Evolutionary conservation across 169 alveolate species (phyloP), one percentile per base, ranked within the genome.

Genomic region (Plasmodium berghei): DNA sequence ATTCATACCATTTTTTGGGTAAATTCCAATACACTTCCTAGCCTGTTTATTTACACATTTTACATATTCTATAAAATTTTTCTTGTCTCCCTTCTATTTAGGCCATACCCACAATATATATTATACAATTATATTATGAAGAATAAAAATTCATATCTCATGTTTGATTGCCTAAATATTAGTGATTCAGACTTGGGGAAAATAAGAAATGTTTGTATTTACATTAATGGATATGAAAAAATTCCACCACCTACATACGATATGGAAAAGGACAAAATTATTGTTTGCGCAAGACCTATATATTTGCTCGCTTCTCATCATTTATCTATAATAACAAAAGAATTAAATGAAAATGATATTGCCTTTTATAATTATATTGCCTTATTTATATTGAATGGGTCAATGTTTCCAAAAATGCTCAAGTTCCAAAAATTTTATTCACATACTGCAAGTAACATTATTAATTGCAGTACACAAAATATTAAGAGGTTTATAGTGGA

Each of bases 191-290:
- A 83, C n/a, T 48, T 83, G 69, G 90, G 73, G 40, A 83, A 66
- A 40, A 83, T 83, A 24, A 83, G 69, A 45, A 83, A 83, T 71
- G 85, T 67, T 28, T 83, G 90, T 26, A 83, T 83, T 40, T 83
- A 24, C 46, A 83, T 67, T 55, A 83, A 83, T 28, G 83, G 46
- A 67, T 83, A 83, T 56, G 90, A 83, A 83, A 67, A 67, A 54
- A 66, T 83, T 14, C 90, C 90, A 9, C 90, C 90, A 59, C 70
- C 90, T 4, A 83, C 67, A 67, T 83, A 83, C 20, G 63, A 83
- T 61, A 83, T 48, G 26, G 49, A n/a, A 26, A 83, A 48, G 16
- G 90, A 83, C 56, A 83, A 83, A 83, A 66, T 83, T 45, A 64
- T 66, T 10, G 90, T 83, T 67, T 83, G 49, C 49, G 52, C 61